Base-by-base conservation (phyloP, 345 rosid genomes). In the Barbarea vulgaris region DNA sequence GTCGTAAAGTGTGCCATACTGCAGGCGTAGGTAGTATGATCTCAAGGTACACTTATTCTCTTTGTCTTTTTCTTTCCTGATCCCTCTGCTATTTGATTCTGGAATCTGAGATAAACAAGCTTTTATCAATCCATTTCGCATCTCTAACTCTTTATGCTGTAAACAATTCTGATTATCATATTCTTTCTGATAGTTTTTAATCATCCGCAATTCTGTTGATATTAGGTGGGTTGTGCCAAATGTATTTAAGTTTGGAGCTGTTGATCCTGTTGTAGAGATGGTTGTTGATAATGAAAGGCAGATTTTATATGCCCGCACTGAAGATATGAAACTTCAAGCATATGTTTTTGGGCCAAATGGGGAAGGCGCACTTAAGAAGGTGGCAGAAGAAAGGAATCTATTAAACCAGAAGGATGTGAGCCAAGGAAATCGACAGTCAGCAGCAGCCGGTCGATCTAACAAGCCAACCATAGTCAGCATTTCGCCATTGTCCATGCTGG, bases 161-260 rank as follows among this genome's bases (percentile, higher is more conserved):
- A 21, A 59, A 61, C 17, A 7, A 21, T 3, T 51, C 55, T 6
- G 4, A 51, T 12, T 14, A 48, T 19, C 70, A 52, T 13, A 25
- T 69, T 61, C 37, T 61, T 66, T 78, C 21, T 44, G 42, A 17
- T 64, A 6, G 59, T 14, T 54, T 24, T 50, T 7, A 14, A 22
- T 25, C 59, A 52, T 39, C 10, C 47, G 3, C 64, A 46, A 37
- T 68, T 67, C 37, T 78, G 47, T 62, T 59, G 70, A 46, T 81
- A 81, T 37, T 86, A 95, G 99, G 89, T 95, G 99, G 99, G 89
- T 95, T 57, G 83, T 95, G 28, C 99, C 99, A 48, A 90, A 89
- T 80, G 83, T 95, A 27, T 93, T 95, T 70, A 95, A 88, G 85
- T 95, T 95, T 88, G 93, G 96, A 72, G 93, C 97, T 75, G 89